phyloP scores from a whole-genome alignment of 768 basidiomycete genomes.

The Porpolomopsis calyptriformis region DNA sequence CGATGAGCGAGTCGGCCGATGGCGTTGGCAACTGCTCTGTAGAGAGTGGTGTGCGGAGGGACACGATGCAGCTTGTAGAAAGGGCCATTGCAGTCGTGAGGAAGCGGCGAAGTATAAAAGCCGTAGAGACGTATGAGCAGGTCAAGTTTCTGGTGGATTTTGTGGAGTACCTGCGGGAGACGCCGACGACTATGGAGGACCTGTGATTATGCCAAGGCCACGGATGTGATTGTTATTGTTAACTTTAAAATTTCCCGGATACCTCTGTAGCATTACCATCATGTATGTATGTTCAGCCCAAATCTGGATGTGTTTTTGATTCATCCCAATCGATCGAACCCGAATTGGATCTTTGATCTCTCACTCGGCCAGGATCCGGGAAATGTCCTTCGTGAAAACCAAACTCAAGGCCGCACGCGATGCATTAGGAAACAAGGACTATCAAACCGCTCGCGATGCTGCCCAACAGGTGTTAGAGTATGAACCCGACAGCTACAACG shows the following conservation, averaged over 20 bases:
- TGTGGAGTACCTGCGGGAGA: conserved; percentile 44
- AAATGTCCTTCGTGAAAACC: conserved; percentile 35
- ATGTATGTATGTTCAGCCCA: too few species aligned
- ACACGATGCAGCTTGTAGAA: conserved; percentile 59
- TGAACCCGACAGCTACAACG: conserved; percentile 79
- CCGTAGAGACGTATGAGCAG: conserved; percentile 91
- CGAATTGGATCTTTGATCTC: too few species aligned
- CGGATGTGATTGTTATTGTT: not conserved
- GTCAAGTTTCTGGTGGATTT: conserved; percentile 75
- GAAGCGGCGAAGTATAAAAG: conserved; percentile 72
- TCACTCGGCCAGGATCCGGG: too few species aligned
- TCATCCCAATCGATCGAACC: too few species aligned
- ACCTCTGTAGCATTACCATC: too few species aligned
- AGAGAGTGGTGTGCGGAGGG: conserved; percentile 12
- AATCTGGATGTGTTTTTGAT: too few species aligned
- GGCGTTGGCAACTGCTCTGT: not conserved
- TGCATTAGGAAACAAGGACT: conserved; percentile 67
- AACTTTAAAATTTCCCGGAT: too few species aligned
- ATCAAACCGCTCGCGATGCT: conserved; percentile 52
- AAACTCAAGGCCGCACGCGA: conserved; percentile 78
- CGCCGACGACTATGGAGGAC: not conserved
- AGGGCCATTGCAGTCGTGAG: conserved; percentile 65
- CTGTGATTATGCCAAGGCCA: not conserved
- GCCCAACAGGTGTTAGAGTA: conserved; percentile 56
- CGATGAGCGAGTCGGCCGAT: not conserved